These are phyloP conservation scores for Aspergillus eucalypticola DNA, from an alignment of 2,329 filamentous ascomycete species.

Conservation along the genomic window DNA sequence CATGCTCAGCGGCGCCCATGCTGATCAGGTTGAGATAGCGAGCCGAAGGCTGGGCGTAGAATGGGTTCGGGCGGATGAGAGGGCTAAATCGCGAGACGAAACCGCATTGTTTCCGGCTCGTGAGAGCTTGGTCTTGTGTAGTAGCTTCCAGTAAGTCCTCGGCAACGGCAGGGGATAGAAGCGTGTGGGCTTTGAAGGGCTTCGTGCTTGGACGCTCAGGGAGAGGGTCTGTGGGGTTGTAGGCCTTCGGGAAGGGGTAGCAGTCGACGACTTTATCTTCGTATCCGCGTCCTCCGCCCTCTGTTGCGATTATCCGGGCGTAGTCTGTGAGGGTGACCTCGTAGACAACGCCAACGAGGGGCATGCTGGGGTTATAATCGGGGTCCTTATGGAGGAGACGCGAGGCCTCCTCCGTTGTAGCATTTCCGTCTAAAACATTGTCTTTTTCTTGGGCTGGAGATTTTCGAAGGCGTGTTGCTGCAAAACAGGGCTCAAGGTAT, in stretches of 20 bases:
- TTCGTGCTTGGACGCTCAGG: slow-evolving; percentile 63
- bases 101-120: neutral
- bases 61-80: slow-evolving; percentile 62
- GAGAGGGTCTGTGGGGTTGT: slow-evolving; percentile 55
- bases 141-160: slow-evolving; percentile 6
- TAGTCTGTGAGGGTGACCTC: slow-evolving; percentile 85
- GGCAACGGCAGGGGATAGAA: slow-evolving; percentile 65
- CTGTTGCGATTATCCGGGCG: slow-evolving; percentile 81
- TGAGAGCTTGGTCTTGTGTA: neutral
- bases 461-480: slow-evolving; percentile 69
- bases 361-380: slow-evolving; percentile 57
- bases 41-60: slow-evolving; percentile 77
- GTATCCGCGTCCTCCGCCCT: slow-evolving; percentile 85
- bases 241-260: slow-evolving; percentile 61
- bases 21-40: slow-evolving; percentile 81
- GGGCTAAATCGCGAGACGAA: slow-evolving; percentile 27
- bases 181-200: slow-evolving; percentile 80
- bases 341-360: slow-evolving; percentile 90
- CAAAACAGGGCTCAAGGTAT: slow-evolving; percentile 89
- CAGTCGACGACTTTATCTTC: slow-evolving; percentile 79
- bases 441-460: slow-evolving; percentile 12
- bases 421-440: slow-evolving; percentile 9
- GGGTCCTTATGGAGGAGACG: slow-evolving; percentile 27
- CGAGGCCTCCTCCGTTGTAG: slow-evolving; percentile 40
- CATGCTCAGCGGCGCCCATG: slow-evolving; percentile 75